Base-by-base conservation (phyloP, 1,284 basidiomycete genomes). In the Polyporus tsugae region DNA sequence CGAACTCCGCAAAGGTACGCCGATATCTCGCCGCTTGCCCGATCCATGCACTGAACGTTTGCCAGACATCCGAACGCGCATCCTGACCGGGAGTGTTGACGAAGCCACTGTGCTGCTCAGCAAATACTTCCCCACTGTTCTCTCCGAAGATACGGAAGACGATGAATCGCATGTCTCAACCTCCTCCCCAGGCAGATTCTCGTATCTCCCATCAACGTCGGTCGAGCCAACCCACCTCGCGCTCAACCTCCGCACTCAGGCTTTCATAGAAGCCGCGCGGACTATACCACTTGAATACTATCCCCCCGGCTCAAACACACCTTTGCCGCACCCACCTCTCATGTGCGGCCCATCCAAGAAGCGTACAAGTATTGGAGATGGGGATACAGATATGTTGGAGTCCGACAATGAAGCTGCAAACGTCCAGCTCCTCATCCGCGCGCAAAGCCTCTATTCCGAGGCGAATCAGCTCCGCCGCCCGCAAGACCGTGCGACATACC, bases 171-270 rank as follows among this genome's bases (percentile, higher is more conserved):
- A 33, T 22, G 72, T 68, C 71, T 69, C 65, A 11, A 46, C 63
- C 25, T 60, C 70, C 6, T 59, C 70, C 15, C 42, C 69, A 0
- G 66, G 68, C 36, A 65, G 64, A 33, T 72, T 85, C 63, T 80
- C 84, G 62, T 91, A 89, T 71, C 78, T 86, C 29, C 82, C 88
- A 9, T 80, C 88, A 4, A 90, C 86, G 2, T 88, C 91, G 9
- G 83, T 91, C 38, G 86, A 93, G 60, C 91, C 94, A 19, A 80
- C 84, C 1, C 93, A 95, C 75, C 83, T 97, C 59, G 82, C 85
- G 44, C 86, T 97, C 72, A 95, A 96, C 75, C 86, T 97, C 60
- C 92, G 92, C 72, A 92, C 96, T 44, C 89, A 93, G 58, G 87
- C 88, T 0, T 96, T 96, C 80, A 89, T 94, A 73, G 95, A 97